phyloP scores from a whole-genome alignment of 1,284 basidiomycete genomes.

The Fomitopsis pinicola region DNA sequence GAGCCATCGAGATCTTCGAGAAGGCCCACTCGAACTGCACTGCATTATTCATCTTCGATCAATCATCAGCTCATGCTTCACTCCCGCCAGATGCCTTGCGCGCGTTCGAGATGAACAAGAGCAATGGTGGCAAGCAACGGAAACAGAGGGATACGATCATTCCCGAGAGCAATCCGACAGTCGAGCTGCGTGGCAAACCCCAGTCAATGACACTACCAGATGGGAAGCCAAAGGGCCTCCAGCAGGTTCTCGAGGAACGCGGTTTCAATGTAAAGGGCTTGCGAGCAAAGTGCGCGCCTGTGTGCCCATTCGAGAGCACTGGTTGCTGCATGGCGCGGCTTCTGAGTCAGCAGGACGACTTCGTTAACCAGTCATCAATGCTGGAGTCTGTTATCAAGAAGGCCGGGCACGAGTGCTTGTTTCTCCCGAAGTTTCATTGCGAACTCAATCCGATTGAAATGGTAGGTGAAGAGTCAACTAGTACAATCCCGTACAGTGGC shows the following conservation, averaged over 20 bases:
- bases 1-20: too few species aligned
- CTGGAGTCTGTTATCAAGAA: constrained; percentile 16
- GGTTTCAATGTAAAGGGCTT: constrained; percentile 26
- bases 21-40: too few species aligned
- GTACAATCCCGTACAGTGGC: background rate
- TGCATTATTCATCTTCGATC: too few species aligned
- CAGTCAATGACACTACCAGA: too few species aligned
- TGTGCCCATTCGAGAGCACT: constrained; percentile 23
- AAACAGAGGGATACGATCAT: too few species aligned
- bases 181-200: too few species aligned
- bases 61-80: too few species aligned
- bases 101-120: too few species aligned
- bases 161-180: too few species aligned
- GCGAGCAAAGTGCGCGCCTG: constrained; percentile 26
- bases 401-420: constrained; percentile 21
- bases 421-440: constrained; percentile 11
- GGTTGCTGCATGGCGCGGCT: constrained; percentile 31
- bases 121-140: too few species aligned
- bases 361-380: constrained; percentile 27
- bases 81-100: too few species aligned
- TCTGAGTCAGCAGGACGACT: constrained; percentile 31
- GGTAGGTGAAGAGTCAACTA: constrained; percentile 14
- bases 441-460: constrained; percentile 29
- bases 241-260: constrained; percentile 23
- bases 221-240: too few species aligned